A percentile compares a stretch with the other conserved stretches of the same genome.
Conservation (phyloP, 1,284 basidiomycete genomes). For the Chondrostereum purpureum region DNA sequence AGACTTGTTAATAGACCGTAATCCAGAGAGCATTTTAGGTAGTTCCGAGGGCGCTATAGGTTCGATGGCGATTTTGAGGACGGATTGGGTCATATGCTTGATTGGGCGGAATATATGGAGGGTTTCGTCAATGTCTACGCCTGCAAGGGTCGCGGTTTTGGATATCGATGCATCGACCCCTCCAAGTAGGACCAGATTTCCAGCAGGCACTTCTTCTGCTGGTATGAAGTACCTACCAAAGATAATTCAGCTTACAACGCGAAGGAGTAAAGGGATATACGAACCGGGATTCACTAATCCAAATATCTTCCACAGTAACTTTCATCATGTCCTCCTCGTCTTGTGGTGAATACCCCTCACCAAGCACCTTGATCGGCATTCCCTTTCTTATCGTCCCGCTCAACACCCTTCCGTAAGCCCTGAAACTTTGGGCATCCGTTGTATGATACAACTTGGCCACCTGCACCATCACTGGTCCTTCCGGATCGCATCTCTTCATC, state of each 20-base stretch:
- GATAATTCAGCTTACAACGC: conserved; percentile 13
- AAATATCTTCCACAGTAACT: conserved; percentile 80
- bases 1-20: conserved; percentile 96
- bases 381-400: conserved; percentile 86
- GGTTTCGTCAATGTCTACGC: conserved; percentile 62
- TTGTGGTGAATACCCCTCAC: conserved; percentile 94
- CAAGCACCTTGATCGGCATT: conserved; percentile 88
- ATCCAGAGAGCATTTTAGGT: conserved; percentile 96
- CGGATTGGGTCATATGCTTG: conserved; percentile 93
- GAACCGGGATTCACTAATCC: conserved; percentile 86
- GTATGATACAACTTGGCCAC: conserved; percentile 94
- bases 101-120: conserved; percentile 93
- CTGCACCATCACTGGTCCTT: conserved; percentile 89
- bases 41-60: conserved; percentile 96
- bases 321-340: conserved; percentile 98
- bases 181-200: conserved; percentile 87
- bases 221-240: conserved; percentile 88
- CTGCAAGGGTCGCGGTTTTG: conserved; percentile 89
- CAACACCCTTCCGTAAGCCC: conserved; percentile 92
- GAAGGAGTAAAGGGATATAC: conserved; percentile 12
- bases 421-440: conserved; percentile 91
- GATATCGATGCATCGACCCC: conserved; percentile 93
- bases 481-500: conserved; percentile 80
- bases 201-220: conserved; percentile 82
- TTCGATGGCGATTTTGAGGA: conserved; percentile 98